These are phyloP conservation scores for Dianthus caryophyllus DNA, from an alignment of 148 eudicot genomes.

Conservation along the genomic window DNA sequence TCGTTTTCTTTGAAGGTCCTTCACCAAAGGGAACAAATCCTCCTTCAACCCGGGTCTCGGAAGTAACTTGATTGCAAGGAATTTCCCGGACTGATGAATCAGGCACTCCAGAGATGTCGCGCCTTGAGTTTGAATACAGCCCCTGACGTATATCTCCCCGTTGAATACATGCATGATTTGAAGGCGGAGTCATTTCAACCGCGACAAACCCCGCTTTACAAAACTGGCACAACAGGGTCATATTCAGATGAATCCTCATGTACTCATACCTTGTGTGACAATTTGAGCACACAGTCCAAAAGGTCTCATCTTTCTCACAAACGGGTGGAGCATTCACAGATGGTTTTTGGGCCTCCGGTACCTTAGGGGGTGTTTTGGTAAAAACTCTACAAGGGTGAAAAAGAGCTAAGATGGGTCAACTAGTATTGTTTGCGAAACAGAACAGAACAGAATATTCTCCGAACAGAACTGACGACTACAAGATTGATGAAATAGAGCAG, in stretches of 20 bases:
- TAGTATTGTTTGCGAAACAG: too few species aligned
- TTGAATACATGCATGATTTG: slow-evolving; percentile 29
- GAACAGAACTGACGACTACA: too few species aligned
- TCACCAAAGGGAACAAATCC: slow-evolving; percentile 22
- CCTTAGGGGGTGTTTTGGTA: too few species aligned
- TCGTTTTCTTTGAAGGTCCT: slow-evolving; percentile 27
- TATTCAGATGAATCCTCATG: slow-evolving; percentile 55
- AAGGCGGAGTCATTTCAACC: slow-evolving; percentile 55
- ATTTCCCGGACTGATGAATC: slow-evolving; percentile 19
- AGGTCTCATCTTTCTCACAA: slow-evolving; percentile 45
- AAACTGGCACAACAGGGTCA: slow-evolving; percentile 62
- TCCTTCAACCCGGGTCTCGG: background rate
- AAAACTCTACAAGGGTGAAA: too few species aligned
- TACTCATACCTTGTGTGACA: slow-evolving; percentile 90
- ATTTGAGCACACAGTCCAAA: slow-evolving; percentile 73
- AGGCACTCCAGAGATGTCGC: slow-evolving; percentile 15
- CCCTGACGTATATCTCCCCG: slow-evolving; percentile 16
- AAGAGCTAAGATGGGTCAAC: too few species aligned
- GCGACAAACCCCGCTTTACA: slow-evolving; percentile 60
- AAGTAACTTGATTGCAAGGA: slow-evolving; percentile 9
- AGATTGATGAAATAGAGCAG: too few species aligned
- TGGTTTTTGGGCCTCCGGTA: background rate
- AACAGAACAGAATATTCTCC: too few species aligned
- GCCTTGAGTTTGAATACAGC: background rate
- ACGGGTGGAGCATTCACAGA: slow-evolving; percentile 29